phyloP scores from a whole-genome alignment of 2,329 filamentous ascomycete genomes.

The Xenosphaeropsis pyriputrescens region DNA sequence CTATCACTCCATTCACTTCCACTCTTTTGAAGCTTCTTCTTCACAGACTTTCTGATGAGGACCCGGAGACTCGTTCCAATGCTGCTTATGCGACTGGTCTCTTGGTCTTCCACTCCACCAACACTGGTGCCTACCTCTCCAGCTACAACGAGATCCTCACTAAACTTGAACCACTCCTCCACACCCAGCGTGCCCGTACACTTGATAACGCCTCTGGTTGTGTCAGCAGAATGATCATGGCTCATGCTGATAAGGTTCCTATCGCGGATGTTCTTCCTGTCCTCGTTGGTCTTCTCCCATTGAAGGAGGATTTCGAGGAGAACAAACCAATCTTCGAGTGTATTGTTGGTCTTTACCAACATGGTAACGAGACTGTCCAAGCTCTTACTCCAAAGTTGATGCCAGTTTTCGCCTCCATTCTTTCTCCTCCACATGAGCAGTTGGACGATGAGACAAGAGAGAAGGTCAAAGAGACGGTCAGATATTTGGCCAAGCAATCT shows the following conservation, averaged over 20 bases:
- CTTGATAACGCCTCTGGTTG: constrained; percentile 91
- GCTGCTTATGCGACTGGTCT: constrained; percentile 84
- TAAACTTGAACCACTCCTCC: constrained; percentile 76
- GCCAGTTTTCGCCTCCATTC: constrained; percentile 57
- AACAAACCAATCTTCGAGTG: constrained; percentile 88
- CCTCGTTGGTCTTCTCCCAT: constrained; percentile 63
- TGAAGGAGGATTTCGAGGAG: constrained; percentile 92
- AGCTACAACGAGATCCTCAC: constrained; percentile 64
- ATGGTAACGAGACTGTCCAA: constrained; percentile 54
- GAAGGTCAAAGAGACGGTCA: constrained; percentile 49
- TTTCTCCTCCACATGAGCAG: constrained; percentile 59
- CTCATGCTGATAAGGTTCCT: constrained; percentile 71
- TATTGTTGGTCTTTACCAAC: constrained; percentile 56
- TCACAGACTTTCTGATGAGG: constrained; percentile 78
- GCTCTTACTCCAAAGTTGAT: constrained; percentile 56
- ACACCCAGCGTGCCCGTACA: constrained; percentile 63
- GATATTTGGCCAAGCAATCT: constrained; percentile 16
- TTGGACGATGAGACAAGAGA: constrained; percentile 56
- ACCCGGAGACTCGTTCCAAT: constrained; percentile 87
- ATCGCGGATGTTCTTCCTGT: constrained; percentile 70
- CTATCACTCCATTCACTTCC: constrained; percentile 69
- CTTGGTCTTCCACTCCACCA: constrained; percentile 66
- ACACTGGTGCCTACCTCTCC: constrained; percentile 55
- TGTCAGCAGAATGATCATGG: constrained; percentile 80
- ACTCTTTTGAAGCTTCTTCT: constrained; percentile 66